phyloP scores from a whole-genome alignment of 1,139 yeast genomes.

The Sugiyamaella grinbergsii region DNA sequence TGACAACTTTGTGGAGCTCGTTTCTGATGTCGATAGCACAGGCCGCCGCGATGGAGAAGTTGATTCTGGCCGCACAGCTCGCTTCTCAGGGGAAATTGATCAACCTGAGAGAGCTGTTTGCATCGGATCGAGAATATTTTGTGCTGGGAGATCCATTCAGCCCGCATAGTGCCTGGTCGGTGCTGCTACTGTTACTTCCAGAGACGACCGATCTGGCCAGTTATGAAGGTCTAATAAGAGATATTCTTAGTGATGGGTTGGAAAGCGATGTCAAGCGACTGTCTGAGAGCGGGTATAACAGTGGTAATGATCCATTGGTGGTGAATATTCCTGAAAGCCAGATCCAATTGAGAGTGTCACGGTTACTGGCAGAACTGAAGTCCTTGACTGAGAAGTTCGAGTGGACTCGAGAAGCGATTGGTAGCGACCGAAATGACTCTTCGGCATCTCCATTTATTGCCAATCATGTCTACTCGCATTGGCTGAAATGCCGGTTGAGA shows the following conservation, averaged over 20 bases:
- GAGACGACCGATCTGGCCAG: constrained; percentile 28
- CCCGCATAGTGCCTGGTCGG: constrained; percentile 29
- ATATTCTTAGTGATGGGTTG: constrained; percentile 19
- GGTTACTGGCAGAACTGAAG: constrained; percentile 24
- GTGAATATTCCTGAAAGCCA: constrained; percentile 24
- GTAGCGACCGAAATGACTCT: not conserved
- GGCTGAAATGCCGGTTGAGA: constrained; percentile 33
- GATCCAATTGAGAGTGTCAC: constrained; percentile 22
- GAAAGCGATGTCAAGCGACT: constrained; percentile 8
- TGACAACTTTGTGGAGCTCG: too few relatives aligned
- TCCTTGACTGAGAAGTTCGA: constrained; percentile 23
- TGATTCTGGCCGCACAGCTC: constrained; percentile 27
- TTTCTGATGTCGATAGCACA: not conserved
- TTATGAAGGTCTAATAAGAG: constrained; percentile 24
- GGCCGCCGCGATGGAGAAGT: constrained; percentile 9
- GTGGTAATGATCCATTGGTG: too few relatives aligned
- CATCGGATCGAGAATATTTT: constrained; percentile 22
- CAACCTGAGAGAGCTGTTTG: constrained; percentile 22
- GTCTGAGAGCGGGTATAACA: not conserved
- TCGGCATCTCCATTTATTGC: constrained; percentile 3
- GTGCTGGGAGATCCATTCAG: constrained; percentile 17
- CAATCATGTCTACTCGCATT: constrained; percentile 23
- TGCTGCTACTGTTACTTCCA: constrained; percentile 30
- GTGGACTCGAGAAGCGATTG: constrained; percentile 24
- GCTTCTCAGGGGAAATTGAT: constrained; percentile 30